Base-by-base conservation (phyloP, 768 basidiomycete genomes). In the Leccinum barrowsii region DNA sequence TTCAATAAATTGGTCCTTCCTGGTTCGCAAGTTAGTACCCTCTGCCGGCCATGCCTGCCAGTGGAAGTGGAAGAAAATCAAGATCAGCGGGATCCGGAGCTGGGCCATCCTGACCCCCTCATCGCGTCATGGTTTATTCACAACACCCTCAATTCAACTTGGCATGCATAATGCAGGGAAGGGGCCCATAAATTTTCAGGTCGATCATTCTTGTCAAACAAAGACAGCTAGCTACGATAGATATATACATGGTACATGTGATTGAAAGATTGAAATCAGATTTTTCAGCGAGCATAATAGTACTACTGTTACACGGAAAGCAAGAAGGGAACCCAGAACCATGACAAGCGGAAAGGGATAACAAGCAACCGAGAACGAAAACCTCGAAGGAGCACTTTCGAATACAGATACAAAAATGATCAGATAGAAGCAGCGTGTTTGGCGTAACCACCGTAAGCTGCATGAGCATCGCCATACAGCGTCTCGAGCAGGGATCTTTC, bases 391-490 rank as follows among this genome's bases (percentile, higher is more conserved):
- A 40, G 40, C 40, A 40, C 7, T 40, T 40, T 7, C 40, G 17
- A 40, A 40, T 3, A n/a, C 4, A 40, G n/a, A 8, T 6, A 40
- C 37, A 40, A 4, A 40, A 4, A 40, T 40, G 10, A 56, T 59
- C 65, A 68, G 24, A 47, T 28, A 28, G 55, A 57, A 61, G 55
- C n/a, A 7, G 3, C 12, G 19, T 60, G 50, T 22, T 56, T 55
- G 5, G 42, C 6, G 37, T 62, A 73, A 24, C 68, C 72, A n/a
- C 57, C 50, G 19, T 72, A 72, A 12, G 72, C 72, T 12, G 60
- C 58, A 11, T 63, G 60, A 10, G 70, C 54, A 32, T 72, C 70
- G 0, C 61, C 55, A 2, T 59, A 70, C 15, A 73, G 58, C 4
- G 66, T 70, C 49, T 60, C 40, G 15, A 73, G 63, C 10, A 72